A percentile compares a stretch with the other conserved stretches of the same genome.
phyloP scores from a whole-genome alignment of 2,329 filamentous ascomycete species.

The Arthrobotrys entomopaga region DNA sequence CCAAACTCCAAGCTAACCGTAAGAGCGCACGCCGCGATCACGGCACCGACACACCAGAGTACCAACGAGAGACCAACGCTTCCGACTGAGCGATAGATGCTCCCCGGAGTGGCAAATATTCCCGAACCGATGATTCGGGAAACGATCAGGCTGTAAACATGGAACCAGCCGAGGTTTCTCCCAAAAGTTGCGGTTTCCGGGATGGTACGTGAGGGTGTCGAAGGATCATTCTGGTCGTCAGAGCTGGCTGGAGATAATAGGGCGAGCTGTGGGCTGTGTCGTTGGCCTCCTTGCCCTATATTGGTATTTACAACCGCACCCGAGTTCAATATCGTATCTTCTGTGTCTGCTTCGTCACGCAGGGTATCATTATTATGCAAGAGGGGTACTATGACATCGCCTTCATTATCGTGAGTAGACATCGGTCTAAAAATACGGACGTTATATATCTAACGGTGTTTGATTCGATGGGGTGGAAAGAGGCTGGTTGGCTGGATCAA shows the following conservation, averaged over 20 bases:
- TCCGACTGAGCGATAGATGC: slow-evolving; percentile 73
- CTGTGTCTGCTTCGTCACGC: slow-evolving; percentile 1
- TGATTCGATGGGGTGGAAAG: neutral
- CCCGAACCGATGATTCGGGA: slow-evolving; percentile 71
- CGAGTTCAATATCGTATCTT: neutral
- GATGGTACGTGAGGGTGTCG: slow-evolving; percentile 22
- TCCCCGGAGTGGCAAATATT: slow-evolving; percentile 74
- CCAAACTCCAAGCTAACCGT: slow-evolving; percentile 53
- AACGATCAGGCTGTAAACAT: slow-evolving; percentile 63
- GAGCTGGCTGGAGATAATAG: slow-evolving; percentile 1
- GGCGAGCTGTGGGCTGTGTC: slow-evolving; percentile 24
- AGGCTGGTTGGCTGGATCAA: neutral
- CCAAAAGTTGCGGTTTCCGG: slow-evolving; percentile 50
- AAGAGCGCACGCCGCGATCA: slow-evolving; percentile 72
- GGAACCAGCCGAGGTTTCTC: slow-evolving; percentile 50
- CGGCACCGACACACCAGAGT: slow-evolving; percentile 76
- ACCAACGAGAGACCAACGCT: slow-evolving; percentile 72
- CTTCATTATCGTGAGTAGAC: slow-evolving; percentile 22
- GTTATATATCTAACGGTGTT: neutral
- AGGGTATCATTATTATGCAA: slow-evolving; percentile 23
- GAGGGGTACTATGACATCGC: slow-evolving; percentile 32
- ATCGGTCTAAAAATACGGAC: too few species aligned
- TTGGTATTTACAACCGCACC: slow-evolving; percentile 1
- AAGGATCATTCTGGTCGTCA: slow-evolving; percentile 6
- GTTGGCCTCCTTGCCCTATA: neutral